Conservation (phyloP, 1,284 basidiomycete species). For the Gymnopus androsaceus region DNA sequence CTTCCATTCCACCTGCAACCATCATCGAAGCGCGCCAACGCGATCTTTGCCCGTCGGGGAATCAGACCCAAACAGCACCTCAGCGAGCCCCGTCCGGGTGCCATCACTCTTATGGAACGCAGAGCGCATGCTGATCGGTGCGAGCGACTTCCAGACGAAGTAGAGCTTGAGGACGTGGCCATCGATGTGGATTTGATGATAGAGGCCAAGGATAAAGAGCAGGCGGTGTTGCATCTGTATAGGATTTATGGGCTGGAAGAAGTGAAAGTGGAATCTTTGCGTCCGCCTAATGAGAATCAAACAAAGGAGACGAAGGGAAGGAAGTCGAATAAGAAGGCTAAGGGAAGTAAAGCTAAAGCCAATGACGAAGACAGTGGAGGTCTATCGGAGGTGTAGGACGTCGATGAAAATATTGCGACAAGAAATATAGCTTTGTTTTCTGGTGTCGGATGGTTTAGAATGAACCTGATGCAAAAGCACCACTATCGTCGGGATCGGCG, state of each 20-base stretch:
- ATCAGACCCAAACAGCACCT: conserved; percentile 90
- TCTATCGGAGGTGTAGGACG: conserved; percentile 3
- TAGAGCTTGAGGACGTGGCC: conserved; percentile 53
- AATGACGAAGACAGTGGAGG: conserved; percentile 15
- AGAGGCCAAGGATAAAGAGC: conserved; percentile 92
- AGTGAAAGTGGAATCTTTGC: conserved; percentile 57
- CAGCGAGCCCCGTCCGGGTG: conserved; percentile 78
- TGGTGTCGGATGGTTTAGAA: too few relatives aligned
- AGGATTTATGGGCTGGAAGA: conserved; percentile 74
- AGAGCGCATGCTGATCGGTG: conserved; percentile 86
- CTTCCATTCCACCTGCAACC: conserved; percentile 50
- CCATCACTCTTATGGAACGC: conserved; percentile 77
- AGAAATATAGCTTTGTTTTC: too few relatives aligned
- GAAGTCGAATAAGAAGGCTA: conserved; percentile 46
- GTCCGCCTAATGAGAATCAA: conserved; percentile 51
- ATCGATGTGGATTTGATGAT: conserved; percentile 88
- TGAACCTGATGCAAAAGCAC: too few relatives aligned
- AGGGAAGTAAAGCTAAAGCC: conserved; percentile 18
- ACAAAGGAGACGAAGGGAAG: conserved; percentile 54
- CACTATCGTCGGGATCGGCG: too few relatives aligned
- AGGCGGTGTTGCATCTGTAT: conserved; percentile 86
- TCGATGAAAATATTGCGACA: background rate
- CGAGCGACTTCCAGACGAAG: conserved; percentile 60
- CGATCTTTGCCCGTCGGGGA: conserved; percentile 73
- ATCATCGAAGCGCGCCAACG: conserved; percentile 74